Evolutionary conservation across 352 stramenopile species (phyloP).

Genomic region (Phytophthora quininea): DNA sequence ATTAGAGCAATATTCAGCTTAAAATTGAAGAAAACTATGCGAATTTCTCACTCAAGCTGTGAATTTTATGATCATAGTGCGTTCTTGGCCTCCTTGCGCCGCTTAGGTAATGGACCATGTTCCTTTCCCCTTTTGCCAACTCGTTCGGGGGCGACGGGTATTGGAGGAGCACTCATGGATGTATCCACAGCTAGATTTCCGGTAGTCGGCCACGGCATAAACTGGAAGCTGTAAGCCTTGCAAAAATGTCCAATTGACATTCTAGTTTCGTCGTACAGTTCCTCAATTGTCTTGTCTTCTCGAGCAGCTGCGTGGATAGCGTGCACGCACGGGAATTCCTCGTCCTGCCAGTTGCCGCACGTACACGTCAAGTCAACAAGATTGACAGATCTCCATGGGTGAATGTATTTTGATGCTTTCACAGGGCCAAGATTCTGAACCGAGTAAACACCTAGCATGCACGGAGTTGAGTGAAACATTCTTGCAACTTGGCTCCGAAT

Average conservation of each 20-base stretch:
- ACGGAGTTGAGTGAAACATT: neutral
- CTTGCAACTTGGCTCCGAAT: too few species aligned
- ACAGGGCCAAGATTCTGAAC: neutral
- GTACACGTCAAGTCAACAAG: constrained; percentile 6
- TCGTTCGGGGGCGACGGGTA: neutral
- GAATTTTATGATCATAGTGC: neutral
- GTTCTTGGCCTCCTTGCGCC: constrained; percentile 2
- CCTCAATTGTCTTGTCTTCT: neutral
- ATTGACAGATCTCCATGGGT: neutral
- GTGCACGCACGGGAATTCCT: constrained; percentile 14
- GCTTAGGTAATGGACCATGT: constrained; percentile 5
- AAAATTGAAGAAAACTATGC: neutral
- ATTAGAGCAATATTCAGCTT: neutral
- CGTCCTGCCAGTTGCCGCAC: constrained; percentile 15
- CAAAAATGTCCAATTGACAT: constrained; percentile 13
- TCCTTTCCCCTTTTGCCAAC: constrained; percentile 4
- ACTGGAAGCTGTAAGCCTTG: constrained; percentile 3
- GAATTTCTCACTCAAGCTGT: neutral
- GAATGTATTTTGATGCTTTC: neutral
- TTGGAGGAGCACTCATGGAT: neutral
- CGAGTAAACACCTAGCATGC: neutral
- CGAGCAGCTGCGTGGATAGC: constrained; percentile 10
- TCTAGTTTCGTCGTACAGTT: constrained; percentile 10
- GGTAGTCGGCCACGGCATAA: constrained; percentile 8
- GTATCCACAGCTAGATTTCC: neutral